Percentiles rank a stretch among this genome's conserved stretches.
Conservation (phyloP, 2,329 filamentous ascomycete genomes). For the Exophiala viscosa region DNA sequence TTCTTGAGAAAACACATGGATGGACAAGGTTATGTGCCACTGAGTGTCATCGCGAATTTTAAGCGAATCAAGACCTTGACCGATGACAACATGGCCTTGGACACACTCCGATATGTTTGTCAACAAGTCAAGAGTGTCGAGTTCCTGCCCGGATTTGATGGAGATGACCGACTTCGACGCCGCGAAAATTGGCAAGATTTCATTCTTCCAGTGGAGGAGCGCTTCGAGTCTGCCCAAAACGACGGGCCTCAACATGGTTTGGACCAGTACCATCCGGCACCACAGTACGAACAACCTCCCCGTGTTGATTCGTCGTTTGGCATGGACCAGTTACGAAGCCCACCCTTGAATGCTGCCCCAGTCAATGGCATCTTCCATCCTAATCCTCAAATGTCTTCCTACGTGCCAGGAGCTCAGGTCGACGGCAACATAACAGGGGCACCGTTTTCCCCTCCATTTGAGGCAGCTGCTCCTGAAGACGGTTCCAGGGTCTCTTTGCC, state of each 20-base stretch:
- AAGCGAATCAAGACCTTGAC: slow-evolving; percentile 74
- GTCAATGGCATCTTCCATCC: slow-evolving; percentile 18
- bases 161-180: slow-evolving; percentile 71
- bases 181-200: slow-evolving; percentile 75
- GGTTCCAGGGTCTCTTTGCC: neutral
- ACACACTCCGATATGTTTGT: slow-evolving; percentile 71
- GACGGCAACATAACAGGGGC: slow-evolving; percentile 8
- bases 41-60: slow-evolving; percentile 79
- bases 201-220: slow-evolving; percentile 67
- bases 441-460: slow-evolving; percentile 12
- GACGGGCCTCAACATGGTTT: slow-evolving; percentile 53
- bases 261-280: slow-evolving; percentile 6
- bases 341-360: slow-evolving; percentile 6
- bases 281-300: slow-evolving; percentile 6
- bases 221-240: slow-evolving; percentile 69
- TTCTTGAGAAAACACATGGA: slow-evolving; percentile 92
- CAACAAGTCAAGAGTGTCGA: slow-evolving; percentile 70
- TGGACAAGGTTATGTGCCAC: slow-evolving; percentile 81
- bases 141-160: slow-evolving; percentile 69
- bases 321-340: slow-evolving; percentile 16
- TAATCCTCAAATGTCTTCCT: slow-evolving; percentile 14
- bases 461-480: slow-evolving; percentile 3
- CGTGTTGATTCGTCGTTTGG: slow-evolving; percentile 13
- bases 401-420: slow-evolving; percentile 5
- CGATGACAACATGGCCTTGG: slow-evolving; percentile 54